Conservation (phyloP, 345 rosid genomes). For the Adansonia digitata region DNA sequence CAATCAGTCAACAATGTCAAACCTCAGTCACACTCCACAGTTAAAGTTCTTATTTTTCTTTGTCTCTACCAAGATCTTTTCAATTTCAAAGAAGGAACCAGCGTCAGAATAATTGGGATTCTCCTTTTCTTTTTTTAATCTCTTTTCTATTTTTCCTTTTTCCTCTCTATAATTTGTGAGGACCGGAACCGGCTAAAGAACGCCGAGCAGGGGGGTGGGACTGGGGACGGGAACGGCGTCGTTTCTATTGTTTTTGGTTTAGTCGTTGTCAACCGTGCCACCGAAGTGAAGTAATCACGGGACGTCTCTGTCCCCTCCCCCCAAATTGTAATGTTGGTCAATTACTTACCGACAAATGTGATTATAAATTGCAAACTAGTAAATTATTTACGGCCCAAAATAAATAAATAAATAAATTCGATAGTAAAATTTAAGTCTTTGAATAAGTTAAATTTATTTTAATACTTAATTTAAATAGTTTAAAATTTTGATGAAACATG, state of each 20-base stretch:
- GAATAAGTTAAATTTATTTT: too few species aligned
- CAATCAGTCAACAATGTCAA: slow-evolving; percentile 10
- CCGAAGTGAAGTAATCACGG: slow-evolving; percentile 8
- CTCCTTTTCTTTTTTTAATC: neutral
- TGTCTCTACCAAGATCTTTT: too few species aligned
- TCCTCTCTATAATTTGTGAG: neutral
- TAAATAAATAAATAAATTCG: too few species aligned
- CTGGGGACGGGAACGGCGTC: neutral
- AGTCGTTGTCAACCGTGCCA: slow-evolving; percentile 14
- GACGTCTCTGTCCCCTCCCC: neutral
- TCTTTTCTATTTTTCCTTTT: neutral
- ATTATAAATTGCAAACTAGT: too few species aligned
- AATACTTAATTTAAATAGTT: too few species aligned
- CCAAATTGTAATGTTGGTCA: too few species aligned
- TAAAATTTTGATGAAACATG: too few species aligned
- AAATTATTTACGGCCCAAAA: too few species aligned
- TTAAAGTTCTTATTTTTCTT: neutral
- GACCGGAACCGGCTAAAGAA: slow-evolving; percentile 6
- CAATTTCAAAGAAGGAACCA: neutral
- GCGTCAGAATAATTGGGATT: neutral
- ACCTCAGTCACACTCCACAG: neutral
- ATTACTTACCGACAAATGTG: too few species aligned
- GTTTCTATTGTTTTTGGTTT: neutral
- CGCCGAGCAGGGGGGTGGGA: neutral
- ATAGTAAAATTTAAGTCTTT: too few species aligned